Evolutionary conservation across 352 stramenopile genomes (phyloP).

Genomic region (Globisporangium uncinulatum): DNA sequence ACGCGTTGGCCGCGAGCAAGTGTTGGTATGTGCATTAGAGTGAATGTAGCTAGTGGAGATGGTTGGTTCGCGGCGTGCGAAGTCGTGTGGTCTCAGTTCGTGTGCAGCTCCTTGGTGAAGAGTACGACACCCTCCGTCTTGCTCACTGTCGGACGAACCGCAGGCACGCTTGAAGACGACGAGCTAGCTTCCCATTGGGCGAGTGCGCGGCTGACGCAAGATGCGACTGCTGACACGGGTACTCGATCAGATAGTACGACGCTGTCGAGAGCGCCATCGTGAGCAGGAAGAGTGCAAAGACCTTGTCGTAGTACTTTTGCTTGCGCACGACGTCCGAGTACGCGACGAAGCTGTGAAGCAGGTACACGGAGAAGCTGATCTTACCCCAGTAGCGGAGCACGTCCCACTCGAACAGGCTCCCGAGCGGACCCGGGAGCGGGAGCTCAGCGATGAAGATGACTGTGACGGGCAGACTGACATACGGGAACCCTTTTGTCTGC

Average conservation of each 20-base stretch:
- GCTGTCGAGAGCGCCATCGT: conserved; percentile 19
- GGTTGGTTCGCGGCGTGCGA: no score
- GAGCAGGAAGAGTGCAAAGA: conserved; percentile 16
- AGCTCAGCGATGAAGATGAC: conserved; percentile 8
- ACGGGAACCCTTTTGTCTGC: conserved; percentile 17
- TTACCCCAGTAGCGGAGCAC: conserved; percentile 21
- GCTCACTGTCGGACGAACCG: no score
- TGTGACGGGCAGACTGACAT: conserved; percentile 22
- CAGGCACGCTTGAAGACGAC: no score
- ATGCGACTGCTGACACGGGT: conserved; percentile 35
- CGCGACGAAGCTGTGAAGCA: conserved; percentile 36
- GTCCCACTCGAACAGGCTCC: conserved; percentile 5
- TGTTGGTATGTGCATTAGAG: no score
- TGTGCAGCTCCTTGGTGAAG: no score
- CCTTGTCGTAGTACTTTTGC: background rate
- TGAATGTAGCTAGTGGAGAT: no score
- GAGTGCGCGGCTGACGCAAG: conserved; percentile 12
- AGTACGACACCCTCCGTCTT: no score
- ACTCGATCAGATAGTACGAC: conserved; percentile 37
- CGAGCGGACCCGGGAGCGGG: conserved; percentile 7
- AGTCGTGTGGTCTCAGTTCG: no score
- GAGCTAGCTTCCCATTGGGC: no score
- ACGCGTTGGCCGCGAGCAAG: no score
- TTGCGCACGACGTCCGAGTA: conserved; percentile 1
- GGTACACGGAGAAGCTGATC: conserved; percentile 31